Evolutionary conservation across 225 moss, liverwort and hornwort species (phyloP).

Genomic region (Polytrichum formosum): DNA sequence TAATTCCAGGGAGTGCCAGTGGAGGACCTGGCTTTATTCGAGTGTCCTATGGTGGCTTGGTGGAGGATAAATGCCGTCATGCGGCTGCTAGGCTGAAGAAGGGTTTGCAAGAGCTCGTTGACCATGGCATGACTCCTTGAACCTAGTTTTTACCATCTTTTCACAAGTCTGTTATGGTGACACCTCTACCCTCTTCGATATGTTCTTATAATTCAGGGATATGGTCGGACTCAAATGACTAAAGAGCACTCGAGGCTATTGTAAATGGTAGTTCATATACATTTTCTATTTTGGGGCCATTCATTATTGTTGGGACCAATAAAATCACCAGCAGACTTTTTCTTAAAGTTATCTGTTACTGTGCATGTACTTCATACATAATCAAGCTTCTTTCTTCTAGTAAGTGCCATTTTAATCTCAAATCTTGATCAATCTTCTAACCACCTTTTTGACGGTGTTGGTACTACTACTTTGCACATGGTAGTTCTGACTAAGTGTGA

Average conservation of each 20-base stretch:
- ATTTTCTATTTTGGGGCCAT: background rate
- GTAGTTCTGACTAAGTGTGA: no score
- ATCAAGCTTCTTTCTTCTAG: no score
- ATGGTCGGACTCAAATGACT: background rate
- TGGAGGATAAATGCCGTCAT: conserved; percentile 41
- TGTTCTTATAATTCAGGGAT: background rate
- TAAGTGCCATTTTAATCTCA: no score
- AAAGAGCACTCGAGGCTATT: background rate
- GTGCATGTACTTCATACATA: no score
- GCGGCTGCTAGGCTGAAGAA: conserved; percentile 59
- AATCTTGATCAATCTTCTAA: no score
- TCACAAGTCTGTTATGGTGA: background rate
- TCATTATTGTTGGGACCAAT: background rate
- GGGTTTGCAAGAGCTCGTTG: conserved; percentile 75
- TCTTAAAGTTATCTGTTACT: no score
- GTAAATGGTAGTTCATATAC: conserved; percentile 2
- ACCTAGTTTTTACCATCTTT: background rate
- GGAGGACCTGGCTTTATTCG: conserved; percentile 80
- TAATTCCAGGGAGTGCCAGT: conserved; percentile 96
- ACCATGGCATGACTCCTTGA: conserved; percentile 43
- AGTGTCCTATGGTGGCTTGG: conserved; percentile 76
- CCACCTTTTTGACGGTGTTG: no score
- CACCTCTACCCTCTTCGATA: background rate
- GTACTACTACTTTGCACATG: no score
- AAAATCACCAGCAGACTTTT: background rate